These are phyloP conservation scores for Daedaleopsis sinensis DNA, from an alignment of 768 basidiomycete genomes.

Conservation along the genomic window DNA sequence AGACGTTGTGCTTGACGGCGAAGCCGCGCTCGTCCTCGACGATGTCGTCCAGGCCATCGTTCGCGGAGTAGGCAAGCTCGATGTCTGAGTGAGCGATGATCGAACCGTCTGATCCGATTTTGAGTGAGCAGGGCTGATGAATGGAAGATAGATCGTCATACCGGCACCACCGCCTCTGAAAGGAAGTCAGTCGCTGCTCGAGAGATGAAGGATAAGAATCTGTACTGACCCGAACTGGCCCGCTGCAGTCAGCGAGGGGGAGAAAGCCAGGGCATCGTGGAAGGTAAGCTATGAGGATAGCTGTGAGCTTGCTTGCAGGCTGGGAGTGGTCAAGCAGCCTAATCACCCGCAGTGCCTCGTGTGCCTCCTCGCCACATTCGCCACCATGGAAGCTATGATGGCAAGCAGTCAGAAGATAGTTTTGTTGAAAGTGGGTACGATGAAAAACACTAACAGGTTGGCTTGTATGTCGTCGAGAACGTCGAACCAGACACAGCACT, in stretches of 20 bases:
- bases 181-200: neutral
- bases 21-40: constrained; percentile 15
- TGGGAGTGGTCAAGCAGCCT: constrained; percentile 27
- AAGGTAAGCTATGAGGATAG: constrained; percentile 23
- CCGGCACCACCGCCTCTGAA: constrained; percentile 25
- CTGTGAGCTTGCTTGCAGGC: constrained; percentile 11
- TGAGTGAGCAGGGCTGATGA: neutral
- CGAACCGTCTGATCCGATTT: constrained; percentile 16
- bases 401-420: constrained; percentile 8
- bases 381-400: constrained; percentile 34
- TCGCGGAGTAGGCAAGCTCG: constrained; percentile 18
- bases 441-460: constrained; percentile 4
- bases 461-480: constrained; percentile 40
- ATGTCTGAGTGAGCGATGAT: constrained; percentile 22
- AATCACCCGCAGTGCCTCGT: constrained; percentile 25
- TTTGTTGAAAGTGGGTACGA: neutral
- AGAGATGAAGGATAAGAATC: neutral
- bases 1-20: constrained; percentile 17
- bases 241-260: neutral
- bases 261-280: constrained; percentile 32
- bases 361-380: constrained; percentile 32
- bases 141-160: constrained; percentile 20
- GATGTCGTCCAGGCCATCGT: constrained; percentile 29
- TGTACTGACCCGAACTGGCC: constrained; percentile 23
- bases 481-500: constrained; percentile 31